A percentile compares a stretch with the other conserved stretches of the same genome.
Conservation (phyloP, 768 basidiomycete genomes). For the Saitozyma podzolica region DNA sequence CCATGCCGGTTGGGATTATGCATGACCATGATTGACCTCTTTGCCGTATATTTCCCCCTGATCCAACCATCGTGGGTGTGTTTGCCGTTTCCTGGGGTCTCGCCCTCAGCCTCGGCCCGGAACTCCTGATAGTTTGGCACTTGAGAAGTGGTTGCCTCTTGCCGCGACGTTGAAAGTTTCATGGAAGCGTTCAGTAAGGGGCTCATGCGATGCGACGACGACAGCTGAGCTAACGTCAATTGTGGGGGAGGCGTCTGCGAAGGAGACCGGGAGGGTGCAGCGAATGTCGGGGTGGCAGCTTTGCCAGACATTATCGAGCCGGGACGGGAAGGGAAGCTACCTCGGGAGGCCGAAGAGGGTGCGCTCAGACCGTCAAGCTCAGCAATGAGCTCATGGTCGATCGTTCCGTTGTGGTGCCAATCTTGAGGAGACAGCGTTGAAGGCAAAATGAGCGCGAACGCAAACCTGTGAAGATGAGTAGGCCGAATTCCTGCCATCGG, state of each 20-base stretch:
- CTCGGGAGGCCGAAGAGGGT: background rate
- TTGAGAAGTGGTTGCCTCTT: slow-evolving; percentile 16
- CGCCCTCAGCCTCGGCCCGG: background rate
- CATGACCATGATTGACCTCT: slow-evolving; percentile 18
- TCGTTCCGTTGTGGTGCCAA: slow-evolving; percentile 25
- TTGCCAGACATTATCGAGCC: background rate
- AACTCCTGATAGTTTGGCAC: slow-evolving; percentile 21
- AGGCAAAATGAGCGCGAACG: slow-evolving; percentile 39
- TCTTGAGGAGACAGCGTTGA: slow-evolving; percentile 36
- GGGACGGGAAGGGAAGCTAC: no score
- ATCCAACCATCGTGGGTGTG: slow-evolving; percentile 20
- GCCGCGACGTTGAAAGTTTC: slow-evolving; percentile 17
- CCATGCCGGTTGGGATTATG: slow-evolving; percentile 26
- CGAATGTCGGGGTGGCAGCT: background rate
- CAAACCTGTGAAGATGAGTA: slow-evolving; percentile 19
- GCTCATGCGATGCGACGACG: background rate
- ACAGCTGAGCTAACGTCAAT: background rate
- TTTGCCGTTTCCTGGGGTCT: background rate
- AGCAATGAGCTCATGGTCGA: slow-evolving; percentile 29
- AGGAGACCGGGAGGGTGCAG: slow-evolving; percentile 3
- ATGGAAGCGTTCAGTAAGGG: slow-evolving; percentile 7
- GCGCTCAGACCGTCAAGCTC: slow-evolving; percentile 27
- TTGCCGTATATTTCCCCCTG: slow-evolving; percentile 8
- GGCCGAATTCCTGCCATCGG: no score
- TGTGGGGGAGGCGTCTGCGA: slow-evolving; percentile 16